These are phyloP conservation scores for Phytophthora crassamura DNA, from an alignment of 352 stramenopile genomes.

Conservation along the genomic window DNA sequence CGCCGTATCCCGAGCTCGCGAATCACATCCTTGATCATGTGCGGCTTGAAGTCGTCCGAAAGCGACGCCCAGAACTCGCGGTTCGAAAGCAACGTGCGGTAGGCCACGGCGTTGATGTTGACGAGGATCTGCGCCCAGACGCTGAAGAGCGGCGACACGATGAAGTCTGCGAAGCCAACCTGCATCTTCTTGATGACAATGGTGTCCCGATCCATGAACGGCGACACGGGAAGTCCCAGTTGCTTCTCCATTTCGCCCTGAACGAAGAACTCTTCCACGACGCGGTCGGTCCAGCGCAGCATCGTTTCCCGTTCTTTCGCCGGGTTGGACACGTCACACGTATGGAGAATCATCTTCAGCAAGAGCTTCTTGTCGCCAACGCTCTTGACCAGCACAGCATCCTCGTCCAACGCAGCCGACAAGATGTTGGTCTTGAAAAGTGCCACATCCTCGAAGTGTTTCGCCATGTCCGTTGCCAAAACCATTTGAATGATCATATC, in stretches of 20 bases:
- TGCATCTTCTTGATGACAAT: slow-evolving; percentile 94
- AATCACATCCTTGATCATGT: slow-evolving; percentile 85
- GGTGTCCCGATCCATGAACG: slow-evolving; percentile 94
- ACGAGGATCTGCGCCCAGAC: slow-evolving; percentile 85
- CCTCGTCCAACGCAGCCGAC: slow-evolving; percentile 62
- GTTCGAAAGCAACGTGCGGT: slow-evolving; percentile 76
- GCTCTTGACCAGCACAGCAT: slow-evolving; percentile 80
- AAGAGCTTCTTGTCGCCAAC: slow-evolving; percentile 89
- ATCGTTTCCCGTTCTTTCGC: slow-evolving; percentile 89
- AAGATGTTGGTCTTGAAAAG: slow-evolving; percentile 91
- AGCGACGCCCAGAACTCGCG: slow-evolving; percentile 85
- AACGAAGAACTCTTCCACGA: slow-evolving; percentile 96
- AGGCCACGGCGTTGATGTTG: slow-evolving; percentile 70
- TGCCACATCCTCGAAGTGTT: slow-evolving; percentile 89
- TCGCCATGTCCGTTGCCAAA: slow-evolving; percentile 91
- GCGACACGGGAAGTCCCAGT: slow-evolving; percentile 86
- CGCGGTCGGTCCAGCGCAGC: slow-evolving; percentile 93
- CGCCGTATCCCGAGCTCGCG: slow-evolving; percentile 55
- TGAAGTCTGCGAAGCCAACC: slow-evolving; percentile 95
- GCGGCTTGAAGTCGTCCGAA: slow-evolving; percentile 85
- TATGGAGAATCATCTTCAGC: slow-evolving; percentile 92
- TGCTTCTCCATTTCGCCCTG: slow-evolving; percentile 96
- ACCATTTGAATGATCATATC: slow-evolving; percentile 93
- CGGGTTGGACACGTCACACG: slow-evolving; percentile 96
- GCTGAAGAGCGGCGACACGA: slow-evolving; percentile 89